Evolutionary conservation across 495 filamentous ascomycete species (phyloP).

Genomic region (Aspergillus baeticus): DNA sequence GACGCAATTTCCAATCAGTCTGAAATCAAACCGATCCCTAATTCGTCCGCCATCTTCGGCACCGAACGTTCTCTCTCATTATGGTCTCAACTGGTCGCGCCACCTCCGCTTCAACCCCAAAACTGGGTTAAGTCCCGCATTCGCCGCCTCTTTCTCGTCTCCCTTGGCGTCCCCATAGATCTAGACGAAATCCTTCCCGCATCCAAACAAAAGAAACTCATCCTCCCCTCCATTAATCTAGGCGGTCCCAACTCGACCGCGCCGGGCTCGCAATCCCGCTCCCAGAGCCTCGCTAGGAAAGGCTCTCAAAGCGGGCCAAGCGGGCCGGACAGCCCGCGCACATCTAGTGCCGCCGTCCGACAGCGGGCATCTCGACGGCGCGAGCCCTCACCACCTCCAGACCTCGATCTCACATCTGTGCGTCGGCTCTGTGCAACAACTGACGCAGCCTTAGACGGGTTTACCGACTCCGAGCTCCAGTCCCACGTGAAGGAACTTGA

Average conservation of each 20-base stretch:
- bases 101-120: conserved; percentile 90
- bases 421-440: conserved; percentile 80
- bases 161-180: conserved; percentile 92
- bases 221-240: conserved; percentile 80
- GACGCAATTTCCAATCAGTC: conserved; percentile 36
- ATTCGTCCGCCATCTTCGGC: conserved; percentile 48
- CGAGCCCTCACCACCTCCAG: conserved; percentile 65
- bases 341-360: conserved; percentile 31
- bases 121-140: conserved; percentile 98
- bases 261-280: conserved; percentile 35
- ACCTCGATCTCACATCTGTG: conserved; percentile 75
- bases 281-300: conserved; percentile 46
- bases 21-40: conserved; percentile 43
- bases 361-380: conserved; percentile 38
- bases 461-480: conserved; percentile 73
- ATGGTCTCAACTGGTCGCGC: conserved; percentile 94
- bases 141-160: conserved; percentile 92
- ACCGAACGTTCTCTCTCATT: conserved; percentile 76
- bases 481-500: conserved; percentile 72
- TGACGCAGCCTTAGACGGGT: conserved; percentile 70
- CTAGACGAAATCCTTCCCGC: conserved; percentile 95
- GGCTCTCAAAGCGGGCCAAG: conserved; percentile 37
- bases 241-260: conserved; percentile 30
- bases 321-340: conserved; percentile 34
- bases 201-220: conserved; percentile 95